A percentile compares a stretch with the other conserved stretches of the same genome.
These are phyloP conservation scores for Vanilla planifolia DNA, from an alignment of 106 monocot species.

Conservation along the genomic window DNA sequence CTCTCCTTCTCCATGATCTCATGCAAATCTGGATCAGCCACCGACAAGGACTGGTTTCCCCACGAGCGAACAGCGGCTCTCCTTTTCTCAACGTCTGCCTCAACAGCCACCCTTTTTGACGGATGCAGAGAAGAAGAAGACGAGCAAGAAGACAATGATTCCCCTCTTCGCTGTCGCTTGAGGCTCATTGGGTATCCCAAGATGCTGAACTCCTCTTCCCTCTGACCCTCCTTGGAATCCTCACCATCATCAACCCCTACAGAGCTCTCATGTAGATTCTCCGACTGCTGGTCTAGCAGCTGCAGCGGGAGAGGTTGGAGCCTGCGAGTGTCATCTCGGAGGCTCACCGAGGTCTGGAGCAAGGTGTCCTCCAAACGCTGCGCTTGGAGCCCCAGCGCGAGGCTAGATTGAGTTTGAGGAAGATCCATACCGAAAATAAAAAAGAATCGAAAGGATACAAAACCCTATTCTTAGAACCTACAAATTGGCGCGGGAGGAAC, in stretches of 20 bases:
- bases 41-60: constrained; percentile 60
- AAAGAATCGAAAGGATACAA: neutral
- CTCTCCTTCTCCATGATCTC: constrained; percentile 70
- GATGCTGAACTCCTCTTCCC: constrained; percentile 43
- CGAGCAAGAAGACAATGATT: constrained; percentile 34
- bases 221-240: constrained; percentile 14
- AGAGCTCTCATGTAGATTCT: constrained; percentile 6
- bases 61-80: constrained; percentile 36
- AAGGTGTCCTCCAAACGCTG: constrained; percentile 9
- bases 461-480: constrained; percentile 10
- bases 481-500: constrained; percentile 2
- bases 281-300: constrained; percentile 34
- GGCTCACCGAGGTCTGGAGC: constrained; percentile 6
- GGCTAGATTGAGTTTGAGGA: constrained; percentile 19
- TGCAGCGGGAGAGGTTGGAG: constrained; percentile 27
- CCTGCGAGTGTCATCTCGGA: neutral
- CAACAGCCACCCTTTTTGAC: constrained; percentile 17
- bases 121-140: constrained; percentile 9
- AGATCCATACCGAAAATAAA: constrained; percentile 23
- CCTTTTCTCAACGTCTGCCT: constrained; percentile 45
- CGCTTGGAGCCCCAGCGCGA: constrained; percentile 27
- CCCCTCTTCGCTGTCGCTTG: constrained; percentile 27
- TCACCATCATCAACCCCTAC: neutral
- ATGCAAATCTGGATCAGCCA: constrained; percentile 43
- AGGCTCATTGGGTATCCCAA: constrained; percentile 41